phyloP scores from a whole-genome alignment of 805 yeast species.

The Nakazawaea pomicola region DNA sequence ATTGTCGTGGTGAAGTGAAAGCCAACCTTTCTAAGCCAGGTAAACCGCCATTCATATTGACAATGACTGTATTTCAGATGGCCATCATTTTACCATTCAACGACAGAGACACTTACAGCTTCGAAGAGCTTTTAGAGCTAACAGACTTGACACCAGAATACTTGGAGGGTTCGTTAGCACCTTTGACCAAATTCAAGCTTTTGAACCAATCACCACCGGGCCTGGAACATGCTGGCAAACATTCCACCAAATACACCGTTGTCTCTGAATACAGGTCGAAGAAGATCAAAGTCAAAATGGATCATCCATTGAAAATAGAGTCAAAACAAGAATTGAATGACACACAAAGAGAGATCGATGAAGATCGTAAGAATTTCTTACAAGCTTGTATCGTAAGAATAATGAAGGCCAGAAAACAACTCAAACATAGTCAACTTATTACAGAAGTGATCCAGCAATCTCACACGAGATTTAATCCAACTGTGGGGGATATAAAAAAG shows the following conservation, averaged over 20 bases:
- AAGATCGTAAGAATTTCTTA: slow-evolving; percentile 62
- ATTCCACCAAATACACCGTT: slow-evolving; percentile 59
- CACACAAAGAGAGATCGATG: slow-evolving; percentile 75
- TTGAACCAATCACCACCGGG: slow-evolving; percentile 63
- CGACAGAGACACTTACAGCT: slow-evolving; percentile 53
- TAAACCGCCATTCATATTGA: slow-evolving; percentile 74
- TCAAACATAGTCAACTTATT: slow-evolving; percentile 74
- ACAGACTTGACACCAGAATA: slow-evolving; percentile 65
- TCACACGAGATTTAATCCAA: slow-evolving; percentile 72
- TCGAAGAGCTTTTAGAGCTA: slow-evolving; percentile 54
- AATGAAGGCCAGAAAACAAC: slow-evolving; percentile 86
- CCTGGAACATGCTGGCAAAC: slow-evolving; percentile 42
- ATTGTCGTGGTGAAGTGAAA: slow-evolving; percentile 86
- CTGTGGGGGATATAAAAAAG: slow-evolving; percentile 78
- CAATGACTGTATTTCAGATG: slow-evolving; percentile 82
- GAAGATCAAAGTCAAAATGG: slow-evolving; percentile 76
- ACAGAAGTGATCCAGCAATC: slow-evolving; percentile 88
- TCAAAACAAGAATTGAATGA: slow-evolving; percentile 67
- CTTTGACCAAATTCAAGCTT: slow-evolving; percentile 74
- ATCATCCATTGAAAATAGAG: slow-evolving; percentile 38
- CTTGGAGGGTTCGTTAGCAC: slow-evolving; percentile 72
- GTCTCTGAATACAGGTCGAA: slow-evolving; percentile 82
- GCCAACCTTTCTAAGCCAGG: slow-evolving; percentile 81
- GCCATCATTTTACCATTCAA: slow-evolving; percentile 84
- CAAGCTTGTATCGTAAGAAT: slow-evolving; percentile 94